phyloP scores from a whole-genome alignment of 73 alveolate genomes.

The Paramecium bursaria region DNA sequence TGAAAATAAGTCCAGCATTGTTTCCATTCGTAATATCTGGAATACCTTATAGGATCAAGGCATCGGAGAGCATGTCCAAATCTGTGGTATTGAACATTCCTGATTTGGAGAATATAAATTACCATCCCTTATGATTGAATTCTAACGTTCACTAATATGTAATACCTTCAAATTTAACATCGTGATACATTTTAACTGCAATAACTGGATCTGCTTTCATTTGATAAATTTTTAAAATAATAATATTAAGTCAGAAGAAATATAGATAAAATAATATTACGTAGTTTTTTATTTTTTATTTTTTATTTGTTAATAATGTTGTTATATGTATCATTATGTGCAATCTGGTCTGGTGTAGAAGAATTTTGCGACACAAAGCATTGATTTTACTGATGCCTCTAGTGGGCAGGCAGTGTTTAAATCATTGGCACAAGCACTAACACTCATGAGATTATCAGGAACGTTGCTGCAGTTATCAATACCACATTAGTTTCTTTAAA shows the following conservation, averaged over 20 bases:
- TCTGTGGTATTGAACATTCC: slow-evolving; percentile 66
- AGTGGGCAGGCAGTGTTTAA: too few species aligned
- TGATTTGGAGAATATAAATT: slow-evolving; percentile 55
- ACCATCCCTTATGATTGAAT: slow-evolving; percentile 67
- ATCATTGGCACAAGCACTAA: too few species aligned
- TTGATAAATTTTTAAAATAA: slow-evolving; percentile 11
- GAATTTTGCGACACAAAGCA: too few species aligned
- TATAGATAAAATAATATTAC: too few species aligned
- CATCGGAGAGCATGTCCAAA: slow-evolving; percentile 62
- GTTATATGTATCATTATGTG: too few species aligned
- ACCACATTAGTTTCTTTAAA: too few species aligned
- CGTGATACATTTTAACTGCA: slow-evolving; percentile 27
- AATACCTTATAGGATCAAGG: slow-evolving; percentile 59
- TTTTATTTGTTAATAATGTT: too few species aligned
- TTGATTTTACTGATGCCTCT: too few species aligned
- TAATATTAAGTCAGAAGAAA: background rate
- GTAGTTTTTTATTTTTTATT: too few species aligned
- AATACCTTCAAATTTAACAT: slow-evolving; percentile 33
- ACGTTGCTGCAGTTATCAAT: too few species aligned
- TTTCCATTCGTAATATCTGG: slow-evolving; percentile 70
- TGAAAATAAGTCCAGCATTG: slow-evolving; percentile 53
- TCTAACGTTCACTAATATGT: background rate
- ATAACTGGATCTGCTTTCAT: background rate
- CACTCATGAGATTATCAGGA: too few species aligned
- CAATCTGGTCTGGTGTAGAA: too few species aligned